Conservation (phyloP, 257 asterid species). For the Solanum chiquidenum region DNA sequence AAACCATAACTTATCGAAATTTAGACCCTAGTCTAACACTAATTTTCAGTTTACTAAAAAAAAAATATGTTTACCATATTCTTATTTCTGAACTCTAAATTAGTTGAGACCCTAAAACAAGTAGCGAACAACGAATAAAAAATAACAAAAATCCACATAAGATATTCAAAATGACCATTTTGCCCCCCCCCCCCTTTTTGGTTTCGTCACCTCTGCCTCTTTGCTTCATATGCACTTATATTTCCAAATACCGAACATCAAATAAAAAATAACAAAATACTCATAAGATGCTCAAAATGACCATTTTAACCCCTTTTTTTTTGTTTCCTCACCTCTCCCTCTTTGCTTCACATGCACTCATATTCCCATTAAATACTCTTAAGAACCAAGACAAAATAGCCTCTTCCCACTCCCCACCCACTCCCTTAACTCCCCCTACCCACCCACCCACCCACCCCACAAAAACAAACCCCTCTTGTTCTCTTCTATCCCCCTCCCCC, state of each 20-base stretch:
- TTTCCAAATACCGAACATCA: neutral
- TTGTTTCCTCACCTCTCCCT: neutral
- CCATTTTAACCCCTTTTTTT: neutral
- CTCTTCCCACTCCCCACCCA: neutral
- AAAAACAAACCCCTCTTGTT: neutral
- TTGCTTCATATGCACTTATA: constrained; percentile 45
- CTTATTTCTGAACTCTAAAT: neutral
- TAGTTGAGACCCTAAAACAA: neutral
- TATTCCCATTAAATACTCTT: constrained; percentile 7
- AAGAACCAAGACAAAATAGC: constrained; percentile 21
- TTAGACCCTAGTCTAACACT: neutral
- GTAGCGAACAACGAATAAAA: neutral
- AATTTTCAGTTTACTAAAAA: neutral
- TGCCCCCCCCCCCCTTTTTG: neutral
- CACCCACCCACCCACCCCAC: neutral
- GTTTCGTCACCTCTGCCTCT: neutral
- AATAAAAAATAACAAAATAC: neutral
- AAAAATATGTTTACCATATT: neutral
- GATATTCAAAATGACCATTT: neutral
- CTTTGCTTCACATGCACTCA: constrained; percentile 50
- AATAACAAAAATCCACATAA: neutral
- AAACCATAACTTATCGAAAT: neutral
- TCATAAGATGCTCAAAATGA: neutral
- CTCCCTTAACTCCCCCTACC: neutral
- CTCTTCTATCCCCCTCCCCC: neutral